Evolutionary conservation across 1,284 basidiomycete species (phyloP).

Genomic region (Leccinum griseonigrum): DNA sequence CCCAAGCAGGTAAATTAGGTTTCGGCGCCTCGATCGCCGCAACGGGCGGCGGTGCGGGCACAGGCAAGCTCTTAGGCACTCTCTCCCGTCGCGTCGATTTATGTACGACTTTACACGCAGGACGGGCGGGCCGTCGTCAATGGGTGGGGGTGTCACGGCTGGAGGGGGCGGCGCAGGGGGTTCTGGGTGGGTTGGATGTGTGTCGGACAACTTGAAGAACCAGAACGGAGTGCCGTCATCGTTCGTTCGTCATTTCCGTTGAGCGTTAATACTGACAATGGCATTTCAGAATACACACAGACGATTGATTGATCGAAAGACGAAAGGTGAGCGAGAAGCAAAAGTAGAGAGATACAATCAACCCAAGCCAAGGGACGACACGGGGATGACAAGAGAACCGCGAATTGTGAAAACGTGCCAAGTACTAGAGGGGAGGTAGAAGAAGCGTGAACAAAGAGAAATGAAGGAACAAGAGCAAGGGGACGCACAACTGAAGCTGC

Average conservation of each 20-base stretch:
- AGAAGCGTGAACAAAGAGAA: neutral
- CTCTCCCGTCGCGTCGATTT: slow-evolving; percentile 53
- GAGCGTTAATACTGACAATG: neutral
- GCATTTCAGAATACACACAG: too few species aligned
- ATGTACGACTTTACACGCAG: slow-evolving; percentile 69
- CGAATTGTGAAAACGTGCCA: slow-evolving; percentile 10
- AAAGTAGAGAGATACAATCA: neutral
- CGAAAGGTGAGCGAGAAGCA: neutral
- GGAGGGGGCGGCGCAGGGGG: slow-evolving; percentile 37
- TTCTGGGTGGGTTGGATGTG: slow-evolving; percentile 26
- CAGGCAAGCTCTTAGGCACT: slow-evolving; percentile 39
- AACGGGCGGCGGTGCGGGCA: slow-evolving; percentile 35
- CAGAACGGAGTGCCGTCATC: neutral
- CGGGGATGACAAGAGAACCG: neutral
- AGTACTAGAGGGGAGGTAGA: slow-evolving; percentile 1
- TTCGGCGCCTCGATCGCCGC: slow-evolving; percentile 40
- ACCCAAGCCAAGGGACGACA: too few species aligned
- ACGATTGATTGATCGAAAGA: neutral
- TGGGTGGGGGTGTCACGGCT: slow-evolving; percentile 33
- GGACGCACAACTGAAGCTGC: slow-evolving; percentile 63
- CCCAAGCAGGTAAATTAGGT: slow-evolving; percentile 64
- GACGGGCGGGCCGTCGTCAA: slow-evolving; percentile 41
- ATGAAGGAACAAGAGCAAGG: neutral
- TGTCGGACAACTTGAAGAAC: neutral
- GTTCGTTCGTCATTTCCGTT: neutral